Evolutionary conservation across 2,329 filamentous ascomycete species (phyloP).

Genomic region (Lecanicillium sp.): DNA sequence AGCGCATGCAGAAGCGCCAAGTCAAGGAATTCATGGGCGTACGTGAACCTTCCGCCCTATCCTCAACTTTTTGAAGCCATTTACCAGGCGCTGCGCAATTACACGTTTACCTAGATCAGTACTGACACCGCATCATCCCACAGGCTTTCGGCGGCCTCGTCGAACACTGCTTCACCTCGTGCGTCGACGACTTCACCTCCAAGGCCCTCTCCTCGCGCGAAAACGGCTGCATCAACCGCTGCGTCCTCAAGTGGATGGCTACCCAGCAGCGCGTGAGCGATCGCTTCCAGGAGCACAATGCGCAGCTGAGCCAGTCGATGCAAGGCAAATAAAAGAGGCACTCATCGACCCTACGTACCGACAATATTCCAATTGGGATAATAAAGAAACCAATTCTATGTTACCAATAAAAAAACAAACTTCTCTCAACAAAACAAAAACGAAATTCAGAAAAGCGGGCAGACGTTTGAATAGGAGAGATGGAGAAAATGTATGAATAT

Average conservation of each 20-base stretch:
- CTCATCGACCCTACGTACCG: too few species aligned
- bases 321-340: slow-evolving; percentile 35
- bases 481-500: not conserved
- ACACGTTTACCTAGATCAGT: too few species aligned
- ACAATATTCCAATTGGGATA: too few species aligned
- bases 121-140: too few species aligned
- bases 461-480: slow-evolving; percentile 4
- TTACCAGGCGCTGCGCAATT: too few species aligned
- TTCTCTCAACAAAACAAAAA: too few species aligned
- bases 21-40: slow-evolving; percentile 99
- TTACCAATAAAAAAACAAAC: too few species aligned
- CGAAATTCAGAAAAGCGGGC: not conserved
- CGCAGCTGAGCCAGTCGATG: slow-evolving; percentile 48
- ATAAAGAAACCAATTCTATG: too few species aligned
- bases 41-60: slow-evolving; percentile 30
- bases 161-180: slow-evolving; percentile 90
- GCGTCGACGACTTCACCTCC: slow-evolving; percentile 97
- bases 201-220: slow-evolving; percentile 86
- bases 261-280: slow-evolving; percentile 83
- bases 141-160: slow-evolving; percentile 38
- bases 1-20: slow-evolving; percentile 94
- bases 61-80: too few species aligned
- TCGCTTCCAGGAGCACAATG: slow-evolving; percentile 70
- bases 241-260: slow-evolving; percentile 94
- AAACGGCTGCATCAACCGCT: slow-evolving; percentile 85